phyloP scores from a whole-genome alignment of 2,329 filamentous ascomycete genomes.

The Dissoconium aciculare region DNA sequence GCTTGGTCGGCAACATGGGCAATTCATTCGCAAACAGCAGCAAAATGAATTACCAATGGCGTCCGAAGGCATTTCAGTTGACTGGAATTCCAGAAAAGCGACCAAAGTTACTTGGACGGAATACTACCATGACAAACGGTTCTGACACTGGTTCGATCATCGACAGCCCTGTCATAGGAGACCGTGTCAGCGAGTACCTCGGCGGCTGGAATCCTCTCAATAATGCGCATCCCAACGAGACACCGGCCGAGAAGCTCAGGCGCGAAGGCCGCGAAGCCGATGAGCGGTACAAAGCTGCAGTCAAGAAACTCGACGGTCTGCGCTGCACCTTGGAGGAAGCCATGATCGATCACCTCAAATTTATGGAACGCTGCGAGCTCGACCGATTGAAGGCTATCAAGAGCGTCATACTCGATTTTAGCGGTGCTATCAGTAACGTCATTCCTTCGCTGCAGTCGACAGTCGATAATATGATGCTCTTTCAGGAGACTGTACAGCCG shows the following conservation, averaged over 20 bases:
- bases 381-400: constrained; percentile 96
- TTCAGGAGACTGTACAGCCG: constrained; percentile 97
- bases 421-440: constrained; percentile 91
- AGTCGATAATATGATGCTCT: constrained; percentile 97
- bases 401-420: constrained; percentile 93
- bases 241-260: constrained; percentile 68
- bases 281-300: constrained; percentile 77
- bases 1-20: constrained; percentile 84
- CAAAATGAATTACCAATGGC: constrained; percentile 95
- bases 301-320: constrained; percentile 75
- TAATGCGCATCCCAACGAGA: constrained; percentile 84
- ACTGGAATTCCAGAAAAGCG: constrained; percentile 84
- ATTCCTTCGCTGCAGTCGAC: constrained; percentile 91
- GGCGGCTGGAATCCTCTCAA: constrained; percentile 87
- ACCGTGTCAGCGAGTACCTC: constrained; percentile 62
- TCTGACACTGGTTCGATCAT: constrained; percentile 13
- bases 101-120: constrained; percentile 46
- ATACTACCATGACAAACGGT: constrained; percentile 53
- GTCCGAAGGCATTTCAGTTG: constrained; percentile 75
- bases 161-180: constrained; percentile 72
- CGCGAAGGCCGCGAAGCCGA: constrained; percentile 83
- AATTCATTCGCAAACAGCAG: constrained; percentile 96
- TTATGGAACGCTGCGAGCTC: constrained; percentile 92
- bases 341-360: constrained; percentile 81
- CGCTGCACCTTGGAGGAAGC: constrained; percentile 91